Percentiles rank a stretch among this genome's conserved stretches.
These are phyloP conservation scores for Cytospora paraplurivora DNA, from an alignment of 2,329 filamentous ascomycete genomes.

Conservation along the genomic window DNA sequence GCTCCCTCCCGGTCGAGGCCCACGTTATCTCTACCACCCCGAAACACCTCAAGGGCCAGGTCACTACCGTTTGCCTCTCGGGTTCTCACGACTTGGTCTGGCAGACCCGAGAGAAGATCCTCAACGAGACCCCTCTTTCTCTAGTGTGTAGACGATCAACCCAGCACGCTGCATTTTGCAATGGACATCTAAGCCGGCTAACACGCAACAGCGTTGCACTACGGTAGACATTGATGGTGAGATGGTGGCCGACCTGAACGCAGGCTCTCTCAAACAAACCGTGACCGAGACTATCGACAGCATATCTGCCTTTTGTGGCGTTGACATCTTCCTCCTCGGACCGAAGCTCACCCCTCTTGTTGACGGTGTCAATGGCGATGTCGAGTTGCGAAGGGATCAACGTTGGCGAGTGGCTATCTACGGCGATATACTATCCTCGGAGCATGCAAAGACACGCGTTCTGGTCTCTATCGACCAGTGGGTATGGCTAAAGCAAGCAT, in stretches of 20 bases:
- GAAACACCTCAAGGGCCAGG: slow-evolving; percentile 67
- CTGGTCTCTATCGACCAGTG: slow-evolving; percentile 97
- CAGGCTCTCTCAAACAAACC: slow-evolving; percentile 69
- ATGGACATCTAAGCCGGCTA: slow-evolving; percentile 34
- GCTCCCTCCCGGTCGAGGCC: slow-evolving; percentile 73
- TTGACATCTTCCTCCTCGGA: slow-evolving; percentile 93
- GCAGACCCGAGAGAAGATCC: slow-evolving; percentile 83
- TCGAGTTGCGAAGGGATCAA: slow-evolving; percentile 83
- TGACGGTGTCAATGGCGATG: slow-evolving; percentile 73
- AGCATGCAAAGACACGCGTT: slow-evolving; percentile 94
- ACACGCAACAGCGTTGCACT: slow-evolving; percentile 71
- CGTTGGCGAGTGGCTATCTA: slow-evolving; percentile 92
- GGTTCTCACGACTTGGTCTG: slow-evolving; percentile 85
- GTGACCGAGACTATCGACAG: slow-evolving; percentile 85
- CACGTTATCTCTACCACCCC: slow-evolving; percentile 81
- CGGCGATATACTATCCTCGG: slow-evolving; percentile 90
- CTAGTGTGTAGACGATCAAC: slow-evolving; percentile 64
- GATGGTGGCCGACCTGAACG: slow-evolving; percentile 74
- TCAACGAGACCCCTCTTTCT: slow-evolving; percentile 90
- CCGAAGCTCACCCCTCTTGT: slow-evolving; percentile 83
- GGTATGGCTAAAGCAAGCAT: slow-evolving; percentile 52
- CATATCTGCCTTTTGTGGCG: slow-evolving; percentile 84
- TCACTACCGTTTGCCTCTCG: slow-evolving; percentile 89
- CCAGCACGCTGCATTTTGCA: slow-evolving; percentile 27
- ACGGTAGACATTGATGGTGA: slow-evolving; percentile 92